A percentile compares a stretch with the other conserved stretches of the same genome.
These are phyloP conservation scores for Lolium rigidum DNA, from an alignment of 176 grass and related monocot species.

Conservation along the genomic window DNA sequence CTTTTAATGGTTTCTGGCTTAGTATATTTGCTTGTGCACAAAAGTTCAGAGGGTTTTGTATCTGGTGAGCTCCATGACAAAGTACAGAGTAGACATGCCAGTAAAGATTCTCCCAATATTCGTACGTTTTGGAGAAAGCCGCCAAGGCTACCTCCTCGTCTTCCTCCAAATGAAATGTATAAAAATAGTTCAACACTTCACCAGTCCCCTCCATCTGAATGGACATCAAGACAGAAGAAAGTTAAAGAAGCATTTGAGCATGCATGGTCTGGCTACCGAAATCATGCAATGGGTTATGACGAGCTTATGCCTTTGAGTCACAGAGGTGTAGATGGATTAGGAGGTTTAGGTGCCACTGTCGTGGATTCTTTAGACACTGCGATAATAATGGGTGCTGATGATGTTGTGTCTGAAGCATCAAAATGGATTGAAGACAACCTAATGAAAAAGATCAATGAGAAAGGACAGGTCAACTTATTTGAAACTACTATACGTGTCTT, in stretches of 20 bases:
- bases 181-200: conserved; percentile 61
- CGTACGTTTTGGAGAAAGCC: conserved; percentile 79
- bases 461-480: conserved; percentile 98
- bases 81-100: conserved; percentile 36
- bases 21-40: conserved; percentile 67
- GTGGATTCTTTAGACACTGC: conserved; percentile 95
- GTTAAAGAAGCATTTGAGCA: conserved; percentile 93
- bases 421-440: conserved; percentile 88
- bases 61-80: conserved; percentile 53
- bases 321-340: conserved; percentile 86
- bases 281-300: conserved; percentile 90
- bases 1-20: conserved; percentile 76
- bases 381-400: conserved; percentile 92
- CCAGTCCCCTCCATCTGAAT: conserved; percentile 47
- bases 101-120: conserved; percentile 50
- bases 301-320: conserved; percentile 92
- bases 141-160: conserved; percentile 72
- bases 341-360: conserved; percentile 89
- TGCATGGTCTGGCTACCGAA: conserved; percentile 93
- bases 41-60: conserved; percentile 54
- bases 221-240: conserved; percentile 77
- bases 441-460: conserved; percentile 76
- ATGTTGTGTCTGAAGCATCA: conserved; percentile 81
- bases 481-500: conserved; percentile 97
- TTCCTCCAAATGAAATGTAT: conserved; percentile 79